These are phyloP conservation scores for Hyphopichia khmerensis DNA, from an alignment of 1,139 yeast genomes.

Conservation along the genomic window DNA sequence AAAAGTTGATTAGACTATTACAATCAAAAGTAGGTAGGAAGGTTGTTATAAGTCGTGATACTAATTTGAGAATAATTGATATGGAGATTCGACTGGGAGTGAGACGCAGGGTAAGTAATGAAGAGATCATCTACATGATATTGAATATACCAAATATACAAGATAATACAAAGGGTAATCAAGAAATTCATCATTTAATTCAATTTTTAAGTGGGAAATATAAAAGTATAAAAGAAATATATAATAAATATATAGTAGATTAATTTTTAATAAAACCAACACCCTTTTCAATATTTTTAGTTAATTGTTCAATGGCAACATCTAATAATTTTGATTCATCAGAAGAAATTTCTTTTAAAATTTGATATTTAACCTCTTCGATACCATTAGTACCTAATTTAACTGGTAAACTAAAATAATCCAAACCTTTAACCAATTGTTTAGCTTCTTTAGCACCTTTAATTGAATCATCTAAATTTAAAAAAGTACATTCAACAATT, in stretches of 20 bases:
- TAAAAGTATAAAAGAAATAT: not conserved
- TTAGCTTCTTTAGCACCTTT: slow-evolving; percentile 78
- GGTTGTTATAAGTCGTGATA: too few species aligned
- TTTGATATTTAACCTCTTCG: slow-evolving; percentile 52
- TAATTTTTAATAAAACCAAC: slow-evolving; percentile 43
- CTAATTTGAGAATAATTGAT: too few species aligned
- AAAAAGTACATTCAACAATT: slow-evolving; percentile 76
- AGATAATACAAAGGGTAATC: not conserved
- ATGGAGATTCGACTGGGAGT: too few species aligned
- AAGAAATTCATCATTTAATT: not conserved
- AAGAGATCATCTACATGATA: not conserved
- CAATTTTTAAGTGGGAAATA: not conserved
- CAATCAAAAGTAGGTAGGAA: too few species aligned
- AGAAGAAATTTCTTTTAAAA: slow-evolving; percentile 53
- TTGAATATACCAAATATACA: not conserved
- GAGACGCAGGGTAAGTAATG: not conserved
- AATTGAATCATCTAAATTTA: slow-evolving; percentile 43
- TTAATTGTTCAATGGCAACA: slow-evolving; percentile 81
- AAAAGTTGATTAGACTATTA: too few species aligned
- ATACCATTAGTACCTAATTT: slow-evolving; percentile 89
- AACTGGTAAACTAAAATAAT: slow-evolving; percentile 91
- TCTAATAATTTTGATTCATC: slow-evolving; percentile 76
- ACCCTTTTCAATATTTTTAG: slow-evolving; percentile 68
- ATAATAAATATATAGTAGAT: not conserved
- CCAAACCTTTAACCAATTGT: slow-evolving; percentile 70